Base-by-base conservation (phyloP, 306 rosid genomes). In the Dalbergia oliveri region DNA sequence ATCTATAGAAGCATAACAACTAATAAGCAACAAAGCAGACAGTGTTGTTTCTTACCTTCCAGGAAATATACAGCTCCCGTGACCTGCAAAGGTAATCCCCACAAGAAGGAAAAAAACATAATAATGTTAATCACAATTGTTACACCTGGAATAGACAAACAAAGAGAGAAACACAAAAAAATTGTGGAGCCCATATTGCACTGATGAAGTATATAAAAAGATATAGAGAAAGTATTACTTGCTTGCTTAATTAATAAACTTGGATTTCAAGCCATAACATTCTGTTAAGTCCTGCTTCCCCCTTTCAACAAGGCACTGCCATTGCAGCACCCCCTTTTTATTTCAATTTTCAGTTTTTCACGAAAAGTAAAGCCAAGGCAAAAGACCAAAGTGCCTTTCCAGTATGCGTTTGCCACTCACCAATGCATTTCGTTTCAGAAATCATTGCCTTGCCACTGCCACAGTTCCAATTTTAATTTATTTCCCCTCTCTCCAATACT, bases 51-150 rank as follows among this genome's bases (percentile, higher is more conserved):
- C 76, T 87, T 76, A 94, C 97, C 97, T 92, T 84, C 97, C 98
- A 26, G 97, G 97, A 90, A 87, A 94, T 78, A 83, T 84, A 84
- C 98, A 94, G 88, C 86, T 87, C 78, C 94, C 96, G 54, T 82
- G 93, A 88, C 98, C 98, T 94, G 94, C 84, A 79, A 86, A 75
- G 82, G 76, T 47, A 85, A 80, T 75, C 86, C 89, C 88, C 84
- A 82, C 75, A 73, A 69, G 39, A 45, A 47, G 35, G 41, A 5
- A 11, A 11, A 65, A 49, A 62, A 75, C 19, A 70, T 12, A 12
- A 47, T 5, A 19, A 47, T 5, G 19, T 47, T 71, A 65, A 74
- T 35, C 69, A 45, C 43, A 76, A 37, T 26, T 54, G 77, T 67
- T 39, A 70, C 5, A 66, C 44, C n/a, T n/a, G 60, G 66, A 73